Evolutionary conservation across 2,329 filamentous ascomycete genomes (phyloP).

Genomic region (Sphaceloma murrayae): DNA sequence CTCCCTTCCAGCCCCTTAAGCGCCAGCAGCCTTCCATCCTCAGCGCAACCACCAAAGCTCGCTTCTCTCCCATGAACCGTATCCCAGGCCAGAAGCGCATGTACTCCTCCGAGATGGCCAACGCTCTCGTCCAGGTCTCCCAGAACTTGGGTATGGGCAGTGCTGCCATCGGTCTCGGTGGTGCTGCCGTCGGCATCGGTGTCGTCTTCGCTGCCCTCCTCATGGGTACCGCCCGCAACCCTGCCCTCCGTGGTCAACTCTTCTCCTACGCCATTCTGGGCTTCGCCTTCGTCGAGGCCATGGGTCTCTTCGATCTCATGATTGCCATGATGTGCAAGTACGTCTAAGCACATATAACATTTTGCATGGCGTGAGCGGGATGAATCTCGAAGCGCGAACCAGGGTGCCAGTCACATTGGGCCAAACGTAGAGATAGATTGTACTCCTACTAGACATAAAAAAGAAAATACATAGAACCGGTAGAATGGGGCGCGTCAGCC

Average conservation of each 20-base stretch:
- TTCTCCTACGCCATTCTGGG: slow-evolving; percentile 94
- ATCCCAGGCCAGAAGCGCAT: slow-evolving; percentile 50
- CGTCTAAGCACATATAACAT: slow-evolving; percentile 26
- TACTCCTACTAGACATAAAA: too few relatives aligned
- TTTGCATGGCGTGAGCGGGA: neutral
- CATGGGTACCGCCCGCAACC: slow-evolving; percentile 86
- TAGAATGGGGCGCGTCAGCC: too few relatives aligned
- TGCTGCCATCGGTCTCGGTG: slow-evolving; percentile 73
- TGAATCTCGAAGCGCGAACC: too few relatives aligned
- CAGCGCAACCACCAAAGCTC: slow-evolving; percentile 36
- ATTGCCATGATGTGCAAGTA: slow-evolving; percentile 83
- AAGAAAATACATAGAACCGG: too few relatives aligned
- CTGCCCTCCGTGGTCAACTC: slow-evolving; percentile 85
- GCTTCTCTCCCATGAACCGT: slow-evolving; percentile 21
- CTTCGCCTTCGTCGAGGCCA: slow-evolving; percentile 91
- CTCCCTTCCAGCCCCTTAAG: slow-evolving; percentile 65
- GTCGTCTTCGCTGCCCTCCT: slow-evolving; percentile 86
- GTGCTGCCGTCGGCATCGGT: slow-evolving; percentile 85
- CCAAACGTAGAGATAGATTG: too few relatives aligned
- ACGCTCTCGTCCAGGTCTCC: slow-evolving; percentile 81
- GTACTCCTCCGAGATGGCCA: slow-evolving; percentile 82
- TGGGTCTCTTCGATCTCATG: slow-evolving; percentile 82
- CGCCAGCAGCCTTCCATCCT: slow-evolving; percentile 55
- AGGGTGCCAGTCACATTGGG: too few relatives aligned
- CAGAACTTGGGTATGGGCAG: slow-evolving; percentile 85